These are phyloP conservation scores for Chimonanthus salicifolius DNA, from an alignment of 164 flowering plant genomes.

Conservation along the genomic window DNA sequence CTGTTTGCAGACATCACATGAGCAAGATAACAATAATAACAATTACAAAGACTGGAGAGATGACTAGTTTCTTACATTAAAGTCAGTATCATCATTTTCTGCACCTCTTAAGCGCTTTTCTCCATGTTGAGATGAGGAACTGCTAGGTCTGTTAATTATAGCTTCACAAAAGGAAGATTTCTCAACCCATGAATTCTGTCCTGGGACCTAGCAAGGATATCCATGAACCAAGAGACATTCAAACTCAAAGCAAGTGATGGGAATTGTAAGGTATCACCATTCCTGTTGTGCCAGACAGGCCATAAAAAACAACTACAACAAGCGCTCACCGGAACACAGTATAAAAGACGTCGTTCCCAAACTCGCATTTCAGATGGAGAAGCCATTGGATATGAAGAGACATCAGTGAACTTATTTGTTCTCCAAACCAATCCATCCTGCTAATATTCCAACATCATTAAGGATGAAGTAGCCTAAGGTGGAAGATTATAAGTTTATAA, in stretches of 20 bases:
- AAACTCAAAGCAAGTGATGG: too few relatives aligned
- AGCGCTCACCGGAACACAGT: slow-evolving; percentile 60
- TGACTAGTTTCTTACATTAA: slow-evolving; percentile 14
- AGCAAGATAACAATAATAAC: slow-evolving; percentile 3
- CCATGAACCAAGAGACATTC: too few relatives aligned
- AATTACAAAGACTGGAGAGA: background rate
- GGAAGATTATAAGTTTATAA: too few relatives aligned
- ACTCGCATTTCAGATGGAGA: slow-evolving; percentile 45
- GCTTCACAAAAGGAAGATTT: slow-evolving; percentile 26
- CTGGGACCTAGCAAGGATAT: slow-evolving; percentile 63
- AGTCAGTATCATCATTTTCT: slow-evolving; percentile 31
- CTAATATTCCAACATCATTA: slow-evolving; percentile 4
- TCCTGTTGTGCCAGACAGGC: background rate
- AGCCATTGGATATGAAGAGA: slow-evolving; percentile 43
- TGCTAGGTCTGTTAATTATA: slow-evolving; percentile 10
- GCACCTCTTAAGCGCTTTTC: slow-evolving; percentile 72
- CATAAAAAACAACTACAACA: background rate
- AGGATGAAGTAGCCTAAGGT: background rate
- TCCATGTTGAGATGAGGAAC: slow-evolving; percentile 35
- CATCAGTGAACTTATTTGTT: slow-evolving; percentile 74
- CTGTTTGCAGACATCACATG: slow-evolving; percentile 31
- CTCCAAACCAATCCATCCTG: slow-evolving; percentile 78
- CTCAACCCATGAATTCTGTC: slow-evolving; percentile 59
- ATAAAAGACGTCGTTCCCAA: slow-evolving; percentile 85
- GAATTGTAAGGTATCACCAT: background rate